phyloP scores from a whole-genome alignment of 352 stramenopile species.

The Phytophthora constricta region DNA sequence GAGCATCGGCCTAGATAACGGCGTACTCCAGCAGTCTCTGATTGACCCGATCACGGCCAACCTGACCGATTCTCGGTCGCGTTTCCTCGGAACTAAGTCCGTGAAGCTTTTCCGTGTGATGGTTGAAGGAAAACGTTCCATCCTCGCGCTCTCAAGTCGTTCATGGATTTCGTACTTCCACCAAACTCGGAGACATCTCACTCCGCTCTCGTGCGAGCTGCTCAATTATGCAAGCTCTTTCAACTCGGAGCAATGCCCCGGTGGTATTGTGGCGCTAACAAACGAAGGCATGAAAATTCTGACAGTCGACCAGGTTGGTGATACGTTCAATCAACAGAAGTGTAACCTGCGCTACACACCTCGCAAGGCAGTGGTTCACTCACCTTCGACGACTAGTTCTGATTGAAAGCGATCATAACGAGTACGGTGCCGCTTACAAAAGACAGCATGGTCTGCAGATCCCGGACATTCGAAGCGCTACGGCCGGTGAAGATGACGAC shows the following conservation, averaged over 20 bases:
- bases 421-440: slow-evolving; percentile 94
- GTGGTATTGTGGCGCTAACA: slow-evolving; percentile 97
- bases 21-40: slow-evolving; percentile 93
- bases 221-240: slow-evolving; percentile 97
- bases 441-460: slow-evolving; percentile 71
- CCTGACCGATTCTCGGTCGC: slow-evolving; percentile 89
- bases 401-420: slow-evolving; percentile 99
- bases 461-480: slow-evolving; percentile 53
- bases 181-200: slow-evolving; percentile 91
- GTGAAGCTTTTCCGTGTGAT: slow-evolving; percentile 96
- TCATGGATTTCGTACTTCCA: slow-evolving; percentile 97
- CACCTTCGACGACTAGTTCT: slow-evolving; percentile 91
- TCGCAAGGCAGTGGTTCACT: slow-evolving; percentile 94
- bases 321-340: slow-evolving; percentile 98
- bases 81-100: slow-evolving; percentile 94
- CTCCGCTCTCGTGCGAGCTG: slow-evolving; percentile 95
- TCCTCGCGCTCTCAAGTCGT: slow-evolving; percentile 95
- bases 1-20: slow-evolving; percentile 94
- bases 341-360: slow-evolving; percentile 97
- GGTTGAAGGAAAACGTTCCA: slow-evolving; percentile 88
- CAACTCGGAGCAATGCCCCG: slow-evolving; percentile 94
- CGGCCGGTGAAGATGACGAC: slow-evolving; percentile 78
- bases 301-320: slow-evolving; percentile 94
- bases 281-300: slow-evolving; percentile 98
- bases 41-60: slow-evolving; percentile 91